Evolutionary conservation across 495 filamentous ascomycete genomes (phyloP), one percentile per base, ranked within the genome.

Genomic region (Xylaria cubensis): DNA sequence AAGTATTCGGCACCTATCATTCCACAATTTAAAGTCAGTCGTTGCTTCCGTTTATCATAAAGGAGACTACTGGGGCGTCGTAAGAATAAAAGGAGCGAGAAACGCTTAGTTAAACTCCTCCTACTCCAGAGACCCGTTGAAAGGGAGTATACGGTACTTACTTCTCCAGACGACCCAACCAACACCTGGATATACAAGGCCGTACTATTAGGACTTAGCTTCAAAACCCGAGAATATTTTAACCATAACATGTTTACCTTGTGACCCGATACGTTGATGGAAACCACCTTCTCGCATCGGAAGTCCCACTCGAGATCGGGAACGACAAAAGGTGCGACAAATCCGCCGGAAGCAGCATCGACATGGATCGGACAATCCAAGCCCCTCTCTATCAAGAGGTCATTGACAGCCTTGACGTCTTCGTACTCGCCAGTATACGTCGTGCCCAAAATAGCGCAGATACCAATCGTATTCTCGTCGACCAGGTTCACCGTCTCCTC

Each of bases 391-490:
- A 92, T 76, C 59, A 97, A 83, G 17, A 97, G 80, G 78, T 97
- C 93, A 75, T 97, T 97, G 77, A 97, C 91, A 10, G 84, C 90
- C 86, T 97, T 94, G 76, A 93, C 89, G 78, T 97, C 94, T 81
- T 97, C 94, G 74, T 97, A 97, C 82, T 97, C 92, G 62, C 94
- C 94, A n/a, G 94, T 97, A 81, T 97, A 97, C 1, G 94, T 97
- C 1, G 94, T 94, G 15, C 94, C 94, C 15, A 97, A 80, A 75
- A 97, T 97, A 48, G 88, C 86, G 78, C 94, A 97, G 77, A 97
- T 97, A 69, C 94, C 94, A 76, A 97, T 97, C 8, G 94, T 97
- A 80, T 97, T 97, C 85, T 97, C 94, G 73, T 97, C 94, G 6
- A 97, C 88, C n/a, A 97, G 80, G 66, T 91, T 84, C 32, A 97